A percentile compares a stretch with the other conserved stretches of the same genome.
Evolutionary conservation across 2,329 filamentous ascomycete genomes (phyloP).

Genomic region (Chalaropsis ovoidea): DNA sequence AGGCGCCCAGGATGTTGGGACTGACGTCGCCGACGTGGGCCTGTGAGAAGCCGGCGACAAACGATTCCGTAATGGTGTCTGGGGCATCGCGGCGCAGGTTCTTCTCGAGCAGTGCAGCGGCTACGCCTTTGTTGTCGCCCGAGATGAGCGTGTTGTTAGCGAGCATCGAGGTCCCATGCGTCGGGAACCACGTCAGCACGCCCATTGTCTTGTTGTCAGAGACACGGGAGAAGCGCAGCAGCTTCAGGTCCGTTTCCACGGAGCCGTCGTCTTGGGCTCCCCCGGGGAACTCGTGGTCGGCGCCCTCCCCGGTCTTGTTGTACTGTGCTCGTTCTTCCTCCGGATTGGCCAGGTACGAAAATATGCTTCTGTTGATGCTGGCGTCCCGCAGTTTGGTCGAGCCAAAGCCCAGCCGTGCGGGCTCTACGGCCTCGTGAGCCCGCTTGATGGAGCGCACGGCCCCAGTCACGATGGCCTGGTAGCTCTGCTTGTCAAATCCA

Average conservation of each 20-base stretch:
- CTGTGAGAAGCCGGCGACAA: constrained; percentile 87
- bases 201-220: constrained; percentile 65
- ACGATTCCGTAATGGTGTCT: constrained; percentile 49
- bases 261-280: constrained; percentile 33
- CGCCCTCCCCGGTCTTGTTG: constrained; percentile 28
- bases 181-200: constrained; percentile 81
- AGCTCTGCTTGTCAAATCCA: constrained; percentile 79
- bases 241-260: constrained; percentile 65
- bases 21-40: constrained; percentile 84
- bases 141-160: constrained; percentile 83
- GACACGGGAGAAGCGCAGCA: constrained; percentile 62
- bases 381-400: constrained; percentile 52
- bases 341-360: constrained; percentile 75
- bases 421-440: constrained; percentile 49
- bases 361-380: constrained; percentile 77
- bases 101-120: constrained; percentile 71
- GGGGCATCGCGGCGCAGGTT: constrained; percentile 42
- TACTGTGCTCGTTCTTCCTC: constrained; percentile 60
- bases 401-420: constrained; percentile 59
- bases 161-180: constrained; percentile 81
- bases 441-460: constrained; percentile 69
- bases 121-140: constrained; percentile 89
- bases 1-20: constrained; percentile 78
- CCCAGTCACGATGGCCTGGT: constrained; percentile 79
- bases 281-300: background rate